Evolutionary conservation across 1,139 yeast species (phyloP), one percentile per base, ranked within the genome.

Genomic region (Hemisphaericaspora lyxosophila): DNA sequence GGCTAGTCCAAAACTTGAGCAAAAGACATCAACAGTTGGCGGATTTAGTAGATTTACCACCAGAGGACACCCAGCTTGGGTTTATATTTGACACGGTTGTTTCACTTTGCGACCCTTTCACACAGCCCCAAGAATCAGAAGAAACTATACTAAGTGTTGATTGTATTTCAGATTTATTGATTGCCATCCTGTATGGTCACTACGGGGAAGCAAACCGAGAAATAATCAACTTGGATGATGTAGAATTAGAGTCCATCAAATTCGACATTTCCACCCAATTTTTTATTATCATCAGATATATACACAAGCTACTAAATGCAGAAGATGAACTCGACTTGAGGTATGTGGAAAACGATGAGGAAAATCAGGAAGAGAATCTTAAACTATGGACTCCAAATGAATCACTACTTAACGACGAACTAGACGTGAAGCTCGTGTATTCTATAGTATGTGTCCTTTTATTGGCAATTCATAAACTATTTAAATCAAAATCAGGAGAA

Each of bases 61-160:
- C 32, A 6, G 46, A 45, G 18, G 59, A 57, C 29, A 47, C 48
- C 17, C 44, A 47, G 8, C 38, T 48, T 22, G 36, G 33, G 9
- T 53, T 41, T 30, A 50, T 62, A 25, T 68, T 64, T 46, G 43
- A 45, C 33, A 55, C 66, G 9, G 52, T 70, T 2, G 62, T 75
- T 3, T 64, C 78, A 2, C 55, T 83, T 28, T 75, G 82, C 39
- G 88, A 82, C 53, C 86, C 87, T 4, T 64, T 71, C 48, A 79
- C 87, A 1, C 88, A 81, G 46, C 89, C 90, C 0, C 73, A 75
- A 30, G 85, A 82, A 25, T 70, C 71, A n/a, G 82, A 79, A 16
- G 54, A 60, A 1, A 57, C 64, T 22, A 59, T 79, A 0, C 60
- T 81, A 13, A 80, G 87, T 20, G 57, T 82, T 8, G 81, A 80